phyloP scores from a whole-genome alignment of 2,329 filamentous ascomycete genomes.

The Beauveria brongniartii region DNA sequence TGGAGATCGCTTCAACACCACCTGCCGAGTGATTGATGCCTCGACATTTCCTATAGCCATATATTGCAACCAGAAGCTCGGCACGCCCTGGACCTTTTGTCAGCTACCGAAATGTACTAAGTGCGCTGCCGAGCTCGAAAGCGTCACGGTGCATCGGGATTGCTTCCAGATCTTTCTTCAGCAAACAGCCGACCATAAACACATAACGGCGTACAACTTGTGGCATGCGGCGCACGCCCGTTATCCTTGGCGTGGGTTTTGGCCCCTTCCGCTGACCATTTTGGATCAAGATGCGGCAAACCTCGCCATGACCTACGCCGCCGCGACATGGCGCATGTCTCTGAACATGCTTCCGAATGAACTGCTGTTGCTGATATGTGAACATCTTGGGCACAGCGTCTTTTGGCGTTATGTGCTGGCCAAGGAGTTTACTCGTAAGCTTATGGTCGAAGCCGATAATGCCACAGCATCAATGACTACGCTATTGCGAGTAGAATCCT shows the following conservation, averaged over 20 bases:
- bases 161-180: conserved; percentile 5
- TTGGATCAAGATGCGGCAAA: neutral
- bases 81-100: conserved; percentile 2
- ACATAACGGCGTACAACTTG: neutral
- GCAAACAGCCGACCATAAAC: neutral
- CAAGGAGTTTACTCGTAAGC: neutral
- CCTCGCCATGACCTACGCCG: neutral
- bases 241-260: conserved; percentile 7
- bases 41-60: conserved; percentile 7
- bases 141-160: neutral
- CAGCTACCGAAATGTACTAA: neutral
- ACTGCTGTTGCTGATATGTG: neutral
- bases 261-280: neutral
- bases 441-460: neutral
- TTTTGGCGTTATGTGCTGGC: conserved; percentile 5
- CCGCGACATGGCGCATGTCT: neutral
- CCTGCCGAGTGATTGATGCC: neutral
- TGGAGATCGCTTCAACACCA: neutral
- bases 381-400: neutral
- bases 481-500: neutral
- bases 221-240: conserved; percentile 7
- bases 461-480: neutral
- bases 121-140: conserved; percentile 1
- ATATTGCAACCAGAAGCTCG: conserved; percentile 2
- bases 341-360: neutral